These are phyloP conservation scores for Phytopythium mirpurense DNA, from an alignment of 352 stramenopile genomes.

Conservation along the genomic window DNA sequence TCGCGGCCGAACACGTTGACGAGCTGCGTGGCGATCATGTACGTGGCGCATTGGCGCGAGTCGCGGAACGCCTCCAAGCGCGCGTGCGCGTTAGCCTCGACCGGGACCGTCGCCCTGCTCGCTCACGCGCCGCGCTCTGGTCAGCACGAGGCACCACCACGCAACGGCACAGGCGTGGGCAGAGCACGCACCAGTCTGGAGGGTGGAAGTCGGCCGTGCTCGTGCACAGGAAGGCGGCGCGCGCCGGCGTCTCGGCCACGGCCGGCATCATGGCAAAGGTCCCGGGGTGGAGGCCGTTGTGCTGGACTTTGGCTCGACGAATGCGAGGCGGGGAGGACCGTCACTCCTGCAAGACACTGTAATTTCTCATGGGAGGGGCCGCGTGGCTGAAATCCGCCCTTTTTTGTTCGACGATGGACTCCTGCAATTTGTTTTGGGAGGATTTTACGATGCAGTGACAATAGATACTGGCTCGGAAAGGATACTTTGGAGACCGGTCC, in stretches of 20 bases:
- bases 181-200: constrained; percentile 53
- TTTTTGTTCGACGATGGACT: background rate
- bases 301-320: background rate
- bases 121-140: background rate
- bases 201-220: constrained; percentile 76
- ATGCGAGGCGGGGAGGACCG: background rate
- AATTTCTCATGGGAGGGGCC: background rate
- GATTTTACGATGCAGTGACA: background rate
- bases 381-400: background rate
- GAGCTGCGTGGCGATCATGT: constrained; percentile 80
- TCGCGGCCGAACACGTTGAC: constrained; percentile 84
- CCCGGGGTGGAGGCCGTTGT: too few species aligned
- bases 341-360: background rate
- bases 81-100: constrained; percentile 63
- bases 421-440: background rate
- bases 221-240: constrained; percentile 72
- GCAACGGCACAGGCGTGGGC: background rate
- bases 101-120: constrained; percentile 53
- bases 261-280: constrained; percentile 6
- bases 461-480: background rate
- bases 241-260: constrained; percentile 40
- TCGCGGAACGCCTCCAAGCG: constrained; percentile 73
- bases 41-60: constrained; percentile 73
- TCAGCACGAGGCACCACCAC: background rate
- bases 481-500: background rate